Evolutionary conservation across 257 asterid species (phyloP).

Genomic region (Orobanche coerulescens): DNA sequence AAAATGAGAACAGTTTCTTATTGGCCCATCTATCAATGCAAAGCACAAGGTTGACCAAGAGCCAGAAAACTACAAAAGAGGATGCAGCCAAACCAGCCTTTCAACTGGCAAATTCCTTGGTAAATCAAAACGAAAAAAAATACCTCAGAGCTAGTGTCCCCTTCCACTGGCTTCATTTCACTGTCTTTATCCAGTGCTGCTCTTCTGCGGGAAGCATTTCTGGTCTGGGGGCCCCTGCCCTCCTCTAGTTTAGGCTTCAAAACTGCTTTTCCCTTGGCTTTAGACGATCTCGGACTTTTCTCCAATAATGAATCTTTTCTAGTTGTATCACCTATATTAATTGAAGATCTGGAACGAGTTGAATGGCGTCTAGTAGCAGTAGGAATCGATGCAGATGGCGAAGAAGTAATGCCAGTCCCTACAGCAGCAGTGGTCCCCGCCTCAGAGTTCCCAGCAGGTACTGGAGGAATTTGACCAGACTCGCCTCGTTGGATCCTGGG

Average conservation of each 20-base stretch:
- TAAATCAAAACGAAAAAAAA: constrained; percentile 16
- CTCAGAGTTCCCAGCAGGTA: constrained; percentile 52
- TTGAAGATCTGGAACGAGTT: constrained; percentile 63
- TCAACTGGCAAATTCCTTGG: background rate
- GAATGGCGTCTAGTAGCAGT: constrained; percentile 67
- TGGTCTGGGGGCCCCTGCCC: constrained; percentile 80
- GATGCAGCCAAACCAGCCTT: background rate
- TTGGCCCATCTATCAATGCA: background rate
- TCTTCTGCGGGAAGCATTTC: constrained; percentile 75
- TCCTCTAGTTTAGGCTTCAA: constrained; percentile 67
- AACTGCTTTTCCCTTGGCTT: constrained; percentile 93
- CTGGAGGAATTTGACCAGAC: constrained; percentile 60
- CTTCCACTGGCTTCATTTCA: constrained; percentile 61
- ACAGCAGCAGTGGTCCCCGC: constrained; percentile 46
- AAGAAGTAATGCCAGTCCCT: constrained; percentile 38
- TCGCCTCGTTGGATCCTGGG: constrained; percentile 77
- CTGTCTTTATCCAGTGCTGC: constrained; percentile 80
- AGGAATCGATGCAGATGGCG: constrained; percentile 61
- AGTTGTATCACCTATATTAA: constrained; percentile 46
- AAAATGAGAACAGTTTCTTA: background rate
- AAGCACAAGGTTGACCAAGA: background rate
- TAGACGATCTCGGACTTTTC: constrained; percentile 48
- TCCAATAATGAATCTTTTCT: constrained; percentile 56
- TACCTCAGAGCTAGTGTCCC: constrained; percentile 92
- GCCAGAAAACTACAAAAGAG: background rate